Percentiles rank a stretch among this genome's conserved stretches.
Evolutionary conservation across 495 filamentous ascomycete genomes (phyloP).

Genomic region (Aspergillus coremiiformis): DNA sequence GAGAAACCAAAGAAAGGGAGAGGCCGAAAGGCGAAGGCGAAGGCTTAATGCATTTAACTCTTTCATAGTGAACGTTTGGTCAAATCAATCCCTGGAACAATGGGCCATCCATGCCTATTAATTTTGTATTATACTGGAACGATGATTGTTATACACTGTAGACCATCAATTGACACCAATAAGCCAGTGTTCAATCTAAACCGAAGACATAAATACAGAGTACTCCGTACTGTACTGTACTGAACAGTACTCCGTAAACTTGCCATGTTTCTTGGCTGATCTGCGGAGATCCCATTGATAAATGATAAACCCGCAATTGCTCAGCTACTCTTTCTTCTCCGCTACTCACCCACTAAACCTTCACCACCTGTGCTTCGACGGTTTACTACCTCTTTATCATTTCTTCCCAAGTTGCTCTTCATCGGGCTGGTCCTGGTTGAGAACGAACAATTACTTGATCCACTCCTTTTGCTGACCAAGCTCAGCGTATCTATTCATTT

Average conservation of each 20-base stretch:
- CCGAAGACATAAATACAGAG: background rate
- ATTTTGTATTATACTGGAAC: background rate
- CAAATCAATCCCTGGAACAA: background rate
- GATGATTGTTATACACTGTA: background rate
- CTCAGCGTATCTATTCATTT: slow-evolving; percentile 8
- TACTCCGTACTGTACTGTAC: too few relatives aligned
- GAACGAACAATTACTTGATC: slow-evolving; percentile 4
- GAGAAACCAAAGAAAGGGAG: slow-evolving; percentile 48
- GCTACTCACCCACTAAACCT: background rate
- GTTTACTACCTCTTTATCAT: slow-evolving; percentile 8
- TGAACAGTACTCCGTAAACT: too few relatives aligned
- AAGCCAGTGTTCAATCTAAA: background rate
- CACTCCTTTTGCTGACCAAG: slow-evolving; percentile 4
- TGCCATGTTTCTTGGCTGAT: slow-evolving; percentile 12
- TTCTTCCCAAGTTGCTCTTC: slow-evolving; percentile 9
- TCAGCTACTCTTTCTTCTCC: background rate
- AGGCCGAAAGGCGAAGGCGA: slow-evolving; percentile 40
- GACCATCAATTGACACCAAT: too few relatives aligned
- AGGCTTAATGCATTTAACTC: slow-evolving; percentile 9
- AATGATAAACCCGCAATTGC: background rate
- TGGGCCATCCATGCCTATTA: too few relatives aligned
- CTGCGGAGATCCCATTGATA: slow-evolving; percentile 6
- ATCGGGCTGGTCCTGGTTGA: slow-evolving; percentile 35
- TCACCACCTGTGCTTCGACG: slow-evolving; percentile 3
- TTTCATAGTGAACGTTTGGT: slow-evolving; percentile 7